Base-by-base conservation (phyloP, 1,139 yeast genomes). In the Scheffersomyces parashehatae region DNA sequence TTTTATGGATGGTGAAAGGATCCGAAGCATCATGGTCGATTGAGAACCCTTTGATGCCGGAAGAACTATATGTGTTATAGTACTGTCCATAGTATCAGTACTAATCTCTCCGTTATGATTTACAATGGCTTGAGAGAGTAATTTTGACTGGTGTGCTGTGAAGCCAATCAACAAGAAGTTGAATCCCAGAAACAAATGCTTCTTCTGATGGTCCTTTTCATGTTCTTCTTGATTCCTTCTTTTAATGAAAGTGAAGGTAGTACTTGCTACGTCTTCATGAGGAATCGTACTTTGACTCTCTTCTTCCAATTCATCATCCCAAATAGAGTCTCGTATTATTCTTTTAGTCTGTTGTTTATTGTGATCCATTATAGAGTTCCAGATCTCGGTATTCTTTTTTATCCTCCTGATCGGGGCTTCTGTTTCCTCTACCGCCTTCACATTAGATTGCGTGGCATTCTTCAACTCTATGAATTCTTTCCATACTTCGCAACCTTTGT, bases 401-500 rank as follows among this genome's bases (percentile, higher is more conserved):
- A 56, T 47, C 38, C 46, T 16, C 36, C 42, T 28, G 12, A 15
- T 10, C 3, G 35, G 35, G 10, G 15, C 20, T n/a, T 30, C 26
- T 35, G 35, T 29, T 35, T 31, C 29, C 35, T 39, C 29, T 7
- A 36, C 30, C 8, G 39, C 10, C 9, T 26, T 38, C 9, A 29
- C 28, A n/a, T 30, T 36, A 15, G 41, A 39, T 12, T 29, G 8
- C 15, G 20, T 13, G 46, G 31, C 46, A 44, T 28, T 47, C 41
- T n/a, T 40, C 36, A 20, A 50, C 31, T 42, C 46, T 13, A 43
- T 38, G 31, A 58, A 35, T 42, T 70, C 64, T 33, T 68, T 65
- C 85, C 86, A 80, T 39, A 80, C 75, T 12, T 65, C 54, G 50
- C 84, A 80, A 0, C 88, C 77, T 24, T 64, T 71, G 20, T 55